phyloP scores from a whole-genome alignment of 1,284 basidiomycete species.

The Boletus semigastroideus region DNA sequence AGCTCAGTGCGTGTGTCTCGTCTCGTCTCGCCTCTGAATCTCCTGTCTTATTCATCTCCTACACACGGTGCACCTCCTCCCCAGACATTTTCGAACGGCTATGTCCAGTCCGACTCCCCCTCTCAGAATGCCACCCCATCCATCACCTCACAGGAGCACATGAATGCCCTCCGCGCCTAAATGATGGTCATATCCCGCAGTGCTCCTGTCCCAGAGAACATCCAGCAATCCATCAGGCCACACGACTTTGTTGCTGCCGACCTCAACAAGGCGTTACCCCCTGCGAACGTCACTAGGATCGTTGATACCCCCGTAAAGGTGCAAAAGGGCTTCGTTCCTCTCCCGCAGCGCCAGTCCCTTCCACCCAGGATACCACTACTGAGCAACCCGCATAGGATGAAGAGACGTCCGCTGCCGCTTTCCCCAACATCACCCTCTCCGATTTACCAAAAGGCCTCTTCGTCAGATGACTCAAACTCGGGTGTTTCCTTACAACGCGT shows the following conservation, averaged over 20 bases:
- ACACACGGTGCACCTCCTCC: constrained; percentile 28
- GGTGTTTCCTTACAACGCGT: constrained; percentile 97
- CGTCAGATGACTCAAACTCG: constrained; percentile 74
- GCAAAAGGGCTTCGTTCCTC: constrained; percentile 51
- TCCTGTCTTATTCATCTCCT: constrained; percentile 18
- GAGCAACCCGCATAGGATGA: constrained; percentile 42
- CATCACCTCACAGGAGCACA: constrained; percentile 84
- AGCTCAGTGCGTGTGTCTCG: constrained; percentile 31
- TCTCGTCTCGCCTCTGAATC: background rate
- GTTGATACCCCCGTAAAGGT: constrained; percentile 81
- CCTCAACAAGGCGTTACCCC: constrained; percentile 63
- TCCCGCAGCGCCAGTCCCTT: constrained; percentile 4
- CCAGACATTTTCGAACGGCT: constrained; percentile 28
- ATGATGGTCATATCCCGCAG: constrained; percentile 83
- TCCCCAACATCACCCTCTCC: constrained; percentile 38
- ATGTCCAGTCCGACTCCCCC: constrained; percentile 22
- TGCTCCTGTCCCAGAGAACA: constrained; percentile 73
- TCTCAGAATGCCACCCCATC: constrained; percentile 37
- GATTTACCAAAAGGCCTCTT: constrained; percentile 68
- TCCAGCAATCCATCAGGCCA: constrained; percentile 78
- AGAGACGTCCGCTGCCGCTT: constrained; percentile 31
- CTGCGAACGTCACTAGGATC: constrained; percentile 60
- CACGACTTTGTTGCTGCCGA: constrained; percentile 58
- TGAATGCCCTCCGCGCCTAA: constrained; percentile 83
- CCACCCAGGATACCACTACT: constrained; percentile 13